Evolutionary conservation across 2,329 filamentous ascomycete genomes (phyloP), one percentile per base, ranked within the genome.

Genomic region (Tolypocladium tundrense): DNA sequence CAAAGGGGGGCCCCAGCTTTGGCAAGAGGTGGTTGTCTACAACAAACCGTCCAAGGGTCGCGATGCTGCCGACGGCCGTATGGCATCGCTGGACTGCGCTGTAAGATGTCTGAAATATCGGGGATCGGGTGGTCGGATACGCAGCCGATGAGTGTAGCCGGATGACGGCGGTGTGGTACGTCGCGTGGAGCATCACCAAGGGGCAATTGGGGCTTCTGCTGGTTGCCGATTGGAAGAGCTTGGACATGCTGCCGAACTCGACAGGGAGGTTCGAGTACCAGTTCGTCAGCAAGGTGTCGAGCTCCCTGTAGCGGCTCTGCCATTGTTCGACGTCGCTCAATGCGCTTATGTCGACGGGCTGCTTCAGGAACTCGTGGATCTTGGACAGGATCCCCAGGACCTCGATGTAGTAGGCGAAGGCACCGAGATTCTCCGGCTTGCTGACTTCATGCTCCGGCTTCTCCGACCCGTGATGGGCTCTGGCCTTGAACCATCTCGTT

Each of bases 171-270:
- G 91, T 95, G 71, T 95, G 90, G 67, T 92, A 96, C 0, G 91
- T 91, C 5, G 90, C 88, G 69, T 96, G 92, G 37, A 96, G 78
- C 87, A 96, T 96, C 55, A 96, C 85, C 88, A 91, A 91, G 56
- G 87, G 88, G 69, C 88, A 91, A 67, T 89, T 91, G 53, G 91
- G 77, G 48, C 81, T 81, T 69, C 89, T 90, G 65, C 81, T 82
- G 7, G 83, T 84, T 0, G 84, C 53, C 37, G 53, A 81, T 61
- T 86, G 85, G 67, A 92, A 91, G 1, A 95, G 74, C 61, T 90
- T 88, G 53, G 87, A 83, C 76, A 92, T 89, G 71, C 94, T 93
- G 31, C 89, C 86, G 71, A 93, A 95, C 65, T 96, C 91, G 48
- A 81, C 80, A 0, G 92, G 91, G 10, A 96, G 79, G 58, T 86